Evolutionary conservation across 2,329 filamentous ascomycete species (phyloP).

Genomic region (Colletotrichum liriopes): DNA sequence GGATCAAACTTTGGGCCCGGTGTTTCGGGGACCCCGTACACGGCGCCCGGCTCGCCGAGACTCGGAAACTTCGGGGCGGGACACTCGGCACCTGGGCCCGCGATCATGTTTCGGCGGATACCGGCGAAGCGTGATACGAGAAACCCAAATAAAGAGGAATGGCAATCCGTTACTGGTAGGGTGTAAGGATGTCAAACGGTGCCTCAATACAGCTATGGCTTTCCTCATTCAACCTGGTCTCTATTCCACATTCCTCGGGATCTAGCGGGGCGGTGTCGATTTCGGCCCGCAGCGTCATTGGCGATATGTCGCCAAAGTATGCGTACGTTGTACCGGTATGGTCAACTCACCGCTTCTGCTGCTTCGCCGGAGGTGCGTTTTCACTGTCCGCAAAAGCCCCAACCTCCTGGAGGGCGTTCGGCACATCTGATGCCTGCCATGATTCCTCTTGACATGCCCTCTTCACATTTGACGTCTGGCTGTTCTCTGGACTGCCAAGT

Average conservation of each 20-base stretch:
- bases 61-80: slow-evolving; percentile 22
- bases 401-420: slow-evolving; percentile 10
- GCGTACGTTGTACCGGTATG: too few relatives aligned
- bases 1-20: slow-evolving; percentile 12
- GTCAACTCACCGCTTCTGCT: slow-evolving; percentile 13
- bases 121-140: background rate
- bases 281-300: background rate
- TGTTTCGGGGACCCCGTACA: slow-evolving; percentile 16
- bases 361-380: background rate
- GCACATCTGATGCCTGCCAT: background rate
- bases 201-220: background rate
- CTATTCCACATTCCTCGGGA: background rate
- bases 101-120: background rate
- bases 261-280: background rate
- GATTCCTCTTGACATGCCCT: background rate
- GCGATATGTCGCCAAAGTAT: background rate
- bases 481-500: background rate
- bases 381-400: slow-evolving; percentile 14
- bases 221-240: background rate
- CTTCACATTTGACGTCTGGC: background rate
- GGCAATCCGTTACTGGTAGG: background rate
- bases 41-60: slow-evolving; percentile 1
- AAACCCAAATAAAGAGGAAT: too few relatives aligned
- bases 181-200: background rate
- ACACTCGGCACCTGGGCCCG: background rate